A percentile compares a stretch with the other conserved stretches of the same genome.
Conservation (phyloP, 768 basidiomycete species). For the Calocera viscosa region DNA sequence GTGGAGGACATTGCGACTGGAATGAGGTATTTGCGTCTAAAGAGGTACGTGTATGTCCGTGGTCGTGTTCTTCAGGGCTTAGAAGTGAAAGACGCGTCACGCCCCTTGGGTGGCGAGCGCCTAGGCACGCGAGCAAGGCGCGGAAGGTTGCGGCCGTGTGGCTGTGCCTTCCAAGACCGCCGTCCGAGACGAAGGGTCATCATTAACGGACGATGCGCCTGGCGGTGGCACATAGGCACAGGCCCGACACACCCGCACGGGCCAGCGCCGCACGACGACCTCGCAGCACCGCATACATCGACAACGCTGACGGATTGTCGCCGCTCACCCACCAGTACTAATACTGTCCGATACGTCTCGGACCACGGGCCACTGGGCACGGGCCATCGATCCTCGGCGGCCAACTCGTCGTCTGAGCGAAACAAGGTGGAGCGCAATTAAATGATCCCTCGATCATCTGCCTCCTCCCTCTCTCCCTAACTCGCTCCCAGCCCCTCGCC, state of each 20-base stretch:
- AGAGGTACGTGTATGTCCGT: neutral
- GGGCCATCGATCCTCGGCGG: neutral
- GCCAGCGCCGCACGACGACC: neutral
- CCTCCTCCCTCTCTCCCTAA: neutral
- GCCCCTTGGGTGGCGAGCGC: neutral
- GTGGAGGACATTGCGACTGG: neutral
- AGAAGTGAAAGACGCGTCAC: neutral
- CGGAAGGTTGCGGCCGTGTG: neutral
- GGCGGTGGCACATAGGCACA: neutral
- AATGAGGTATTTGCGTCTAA: neutral
- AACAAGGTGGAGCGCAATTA: neutral
- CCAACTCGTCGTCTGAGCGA: neutral
- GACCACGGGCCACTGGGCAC: too few species aligned
- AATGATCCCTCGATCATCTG: neutral
- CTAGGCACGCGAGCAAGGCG: neutral
- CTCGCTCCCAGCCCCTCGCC: neutral
- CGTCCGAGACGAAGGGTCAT: neutral
- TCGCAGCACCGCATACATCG: neutral
- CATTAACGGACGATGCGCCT: neutral
- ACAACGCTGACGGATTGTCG: neutral
- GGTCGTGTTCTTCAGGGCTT: neutral
- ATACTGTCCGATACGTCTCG: too few species aligned
- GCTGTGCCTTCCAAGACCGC: neutral
- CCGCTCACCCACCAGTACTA: too few species aligned
- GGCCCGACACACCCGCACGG: neutral